Percentiles rank a stretch among this genome's conserved stretches.
These are phyloP conservation scores for Isoetes engelmannii DNA, from an alignment of 83 land plant genomes.

Conservation along the genomic window DNA sequence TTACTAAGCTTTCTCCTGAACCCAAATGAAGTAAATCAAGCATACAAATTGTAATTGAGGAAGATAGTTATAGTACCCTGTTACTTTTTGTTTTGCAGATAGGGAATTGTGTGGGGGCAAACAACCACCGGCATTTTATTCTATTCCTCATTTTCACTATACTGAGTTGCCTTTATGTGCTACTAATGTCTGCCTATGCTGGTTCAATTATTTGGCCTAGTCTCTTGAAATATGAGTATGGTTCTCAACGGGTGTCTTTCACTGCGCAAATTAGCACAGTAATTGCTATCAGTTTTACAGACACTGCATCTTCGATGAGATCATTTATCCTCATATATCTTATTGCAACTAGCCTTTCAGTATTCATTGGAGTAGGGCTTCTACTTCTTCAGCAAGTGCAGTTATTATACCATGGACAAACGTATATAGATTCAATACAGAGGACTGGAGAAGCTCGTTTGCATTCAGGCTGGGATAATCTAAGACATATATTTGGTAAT, in stretches of 20 bases:
- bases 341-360: slow-evolving; percentile 44
- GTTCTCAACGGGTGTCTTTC: background rate
- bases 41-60: background rate
- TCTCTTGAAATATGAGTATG: slow-evolving; percentile 11
- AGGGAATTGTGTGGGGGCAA: slow-evolving; percentile 89
- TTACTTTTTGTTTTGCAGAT: slow-evolving; percentile 46
- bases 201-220: slow-evolving; percentile 50
- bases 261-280: background rate
- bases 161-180: slow-evolving; percentile 52
- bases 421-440: slow-evolving; percentile 43
- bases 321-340: slow-evolving; percentile 59
- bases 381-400: slow-evolving; percentile 67
- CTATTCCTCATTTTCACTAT: slow-evolving; percentile 56
- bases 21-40: background rate
- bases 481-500: slow-evolving; percentile 22
- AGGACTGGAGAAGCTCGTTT: slow-evolving; percentile 39
- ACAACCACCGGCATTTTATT: slow-evolving; percentile 60
- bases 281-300: slow-evolving; percentile 21
- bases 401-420: slow-evolving; percentile 50
- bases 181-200: slow-evolving; percentile 45
- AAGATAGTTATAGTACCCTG: background rate
- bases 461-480: slow-evolving; percentile 32
- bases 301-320: slow-evolving; percentile 42
- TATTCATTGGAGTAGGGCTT: slow-evolving; percentile 47
- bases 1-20: too few species aligned